Percentiles rank a stretch among this genome's conserved stretches.
Conservation (phyloP, 176 grass and related monocot species). For the Avena eriantha region DNA sequence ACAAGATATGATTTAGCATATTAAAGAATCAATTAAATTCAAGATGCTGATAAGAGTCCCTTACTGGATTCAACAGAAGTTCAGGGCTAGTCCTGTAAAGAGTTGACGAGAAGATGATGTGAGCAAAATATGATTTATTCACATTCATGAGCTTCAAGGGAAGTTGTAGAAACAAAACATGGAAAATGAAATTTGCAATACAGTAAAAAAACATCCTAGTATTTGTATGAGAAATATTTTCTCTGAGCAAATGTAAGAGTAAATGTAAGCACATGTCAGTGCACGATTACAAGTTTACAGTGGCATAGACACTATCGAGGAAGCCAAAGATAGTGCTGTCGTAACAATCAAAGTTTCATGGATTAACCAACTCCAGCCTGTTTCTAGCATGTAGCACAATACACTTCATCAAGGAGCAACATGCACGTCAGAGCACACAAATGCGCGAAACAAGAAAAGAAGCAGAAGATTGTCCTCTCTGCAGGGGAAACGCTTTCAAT, state of each 20-base stretch:
- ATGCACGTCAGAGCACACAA: neutral
- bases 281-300: neutral
- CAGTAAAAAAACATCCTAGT: neutral
- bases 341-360: neutral
- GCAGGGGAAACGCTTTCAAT: neutral
- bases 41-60: conserved; percentile 25
- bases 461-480: neutral
- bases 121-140: neutral
- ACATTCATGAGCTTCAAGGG: neutral
- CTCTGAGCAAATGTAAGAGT: neutral
- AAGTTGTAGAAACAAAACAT: neutral
- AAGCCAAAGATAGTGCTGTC: neutral
- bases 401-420: neutral
- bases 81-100: conserved; percentile 80
- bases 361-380: neutral
- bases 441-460: neutral
- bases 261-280: neutral
- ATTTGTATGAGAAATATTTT: neutral
- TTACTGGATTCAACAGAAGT: conserved; percentile 85
- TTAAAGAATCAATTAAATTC: neutral
- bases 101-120: conserved; percentile 42
- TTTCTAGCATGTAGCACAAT: neutral
- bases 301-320: conserved; percentile 7
- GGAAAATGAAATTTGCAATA: neutral
- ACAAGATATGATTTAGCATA: neutral